These are phyloP conservation scores for Cercospora zeae-maydis DNA, from an alignment of 2,329 filamentous ascomycete species.

Conservation along the genomic window DNA sequence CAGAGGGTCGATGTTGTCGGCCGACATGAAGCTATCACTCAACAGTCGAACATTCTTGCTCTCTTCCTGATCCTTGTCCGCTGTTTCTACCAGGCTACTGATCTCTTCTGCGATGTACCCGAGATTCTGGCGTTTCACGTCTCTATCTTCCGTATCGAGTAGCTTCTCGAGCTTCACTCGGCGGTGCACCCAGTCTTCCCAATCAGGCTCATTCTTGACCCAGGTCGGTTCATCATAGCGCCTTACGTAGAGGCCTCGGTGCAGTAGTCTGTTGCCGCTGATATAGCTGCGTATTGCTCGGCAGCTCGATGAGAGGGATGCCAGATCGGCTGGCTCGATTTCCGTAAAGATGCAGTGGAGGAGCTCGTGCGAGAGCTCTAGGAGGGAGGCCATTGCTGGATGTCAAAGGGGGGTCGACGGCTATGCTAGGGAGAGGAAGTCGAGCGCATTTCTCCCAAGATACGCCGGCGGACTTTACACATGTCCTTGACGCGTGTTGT, in stretches of 20 bases:
- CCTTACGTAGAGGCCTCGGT: slow-evolving; percentile 59
- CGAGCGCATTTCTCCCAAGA: not conserved
- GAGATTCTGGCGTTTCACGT: slow-evolving; percentile 42
- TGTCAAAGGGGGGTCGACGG: too few relatives aligned
- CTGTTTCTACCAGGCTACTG: slow-evolving; percentile 26
- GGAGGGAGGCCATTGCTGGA: slow-evolving; percentile 36
- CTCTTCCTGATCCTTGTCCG: slow-evolving; percentile 31
- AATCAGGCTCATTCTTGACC: slow-evolving; percentile 31
- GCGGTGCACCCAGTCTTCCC: slow-evolving; percentile 39
- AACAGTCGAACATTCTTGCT: slow-evolving; percentile 49
- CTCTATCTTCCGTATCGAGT: slow-evolving; percentile 41
- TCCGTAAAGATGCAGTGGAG: slow-evolving; percentile 58
- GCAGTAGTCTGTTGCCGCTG: slow-evolving; percentile 57
- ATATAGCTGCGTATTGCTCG: slow-evolving; percentile 54
- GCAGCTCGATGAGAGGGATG: slow-evolving; percentile 52
- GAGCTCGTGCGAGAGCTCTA: slow-evolving; percentile 59
- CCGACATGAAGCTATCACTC: slow-evolving; percentile 40
- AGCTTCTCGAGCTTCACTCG: slow-evolving; percentile 44
- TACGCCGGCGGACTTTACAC: not conserved
- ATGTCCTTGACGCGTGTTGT: not conserved
- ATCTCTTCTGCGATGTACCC: slow-evolving; percentile 28
- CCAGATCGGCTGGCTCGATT: slow-evolving; percentile 57
- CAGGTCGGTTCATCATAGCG: slow-evolving; percentile 32
- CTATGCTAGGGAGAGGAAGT: not conserved
- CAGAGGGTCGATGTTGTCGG: slow-evolving; percentile 56